A percentile compares a stretch with the other conserved stretches of the same genome.
These are phyloP conservation scores for Flaveria ramosissima DNA, from an alignment of 129 eudicot genomes.

Conservation along the genomic window DNA sequence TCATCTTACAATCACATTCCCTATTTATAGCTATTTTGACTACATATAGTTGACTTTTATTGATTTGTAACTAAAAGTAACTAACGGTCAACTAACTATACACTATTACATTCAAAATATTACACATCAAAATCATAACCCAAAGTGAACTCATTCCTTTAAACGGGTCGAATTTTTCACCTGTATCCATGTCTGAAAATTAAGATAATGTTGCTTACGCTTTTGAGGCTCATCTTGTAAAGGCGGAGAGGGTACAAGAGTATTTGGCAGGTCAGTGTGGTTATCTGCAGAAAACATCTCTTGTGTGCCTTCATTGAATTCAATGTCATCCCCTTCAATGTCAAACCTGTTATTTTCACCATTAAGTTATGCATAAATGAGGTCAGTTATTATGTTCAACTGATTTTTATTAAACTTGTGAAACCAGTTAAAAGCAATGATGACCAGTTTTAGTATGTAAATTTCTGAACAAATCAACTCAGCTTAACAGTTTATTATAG, in stretches of 20 bases:
- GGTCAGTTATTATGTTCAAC: background rate
- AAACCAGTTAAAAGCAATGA: background rate
- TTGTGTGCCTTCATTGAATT: slow-evolving; percentile 51
- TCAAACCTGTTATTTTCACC: slow-evolving; percentile 60
- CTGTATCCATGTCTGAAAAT: background rate
- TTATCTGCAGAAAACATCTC: slow-evolving; percentile 41
- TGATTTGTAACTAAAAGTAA: no score
- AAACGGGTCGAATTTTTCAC: background rate
- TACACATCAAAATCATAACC: background rate
- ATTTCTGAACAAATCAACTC: background rate
- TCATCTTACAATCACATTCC: no score
- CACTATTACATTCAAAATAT: no score
- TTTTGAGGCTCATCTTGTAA: slow-evolving; percentile 44
- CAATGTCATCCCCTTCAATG: slow-evolving; percentile 58
- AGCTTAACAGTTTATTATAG: background rate
- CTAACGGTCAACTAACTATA: no score
- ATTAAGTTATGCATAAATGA: background rate
- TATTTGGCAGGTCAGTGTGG: slow-evolving; percentile 51
- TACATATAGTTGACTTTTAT: no score
- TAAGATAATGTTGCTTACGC: slow-evolving; percentile 42
- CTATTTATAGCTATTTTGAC: no score
- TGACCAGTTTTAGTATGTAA: background rate
- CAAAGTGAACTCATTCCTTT: background rate
- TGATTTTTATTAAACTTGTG: slow-evolving; percentile 1
- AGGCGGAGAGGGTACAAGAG: slow-evolving; percentile 67